A percentile compares a stretch with the other conserved stretches of the same genome.
Conservation (phyloP, 225 moss, liverwort and hornwort genomes). For the Pseudisothecium myosuroides region DNA sequence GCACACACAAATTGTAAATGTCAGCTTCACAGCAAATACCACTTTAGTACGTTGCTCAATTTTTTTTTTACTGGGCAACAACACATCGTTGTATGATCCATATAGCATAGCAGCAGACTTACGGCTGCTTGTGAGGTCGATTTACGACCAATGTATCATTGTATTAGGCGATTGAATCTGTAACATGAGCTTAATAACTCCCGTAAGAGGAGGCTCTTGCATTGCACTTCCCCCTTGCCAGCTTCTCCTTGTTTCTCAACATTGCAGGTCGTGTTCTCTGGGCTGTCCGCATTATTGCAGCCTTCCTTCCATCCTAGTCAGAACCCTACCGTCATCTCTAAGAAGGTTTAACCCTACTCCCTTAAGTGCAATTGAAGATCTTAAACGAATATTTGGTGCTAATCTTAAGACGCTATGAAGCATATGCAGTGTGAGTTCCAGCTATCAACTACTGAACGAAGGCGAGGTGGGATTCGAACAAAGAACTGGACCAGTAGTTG, state of each 20-base stretch:
- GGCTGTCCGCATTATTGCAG: not conserved
- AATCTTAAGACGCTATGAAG: not conserved
- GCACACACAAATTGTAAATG: not conserved
- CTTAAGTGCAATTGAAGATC: not conserved
- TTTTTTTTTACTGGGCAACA: not conserved
- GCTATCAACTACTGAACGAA: not conserved
- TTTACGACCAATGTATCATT: slow-evolving; percentile 1
- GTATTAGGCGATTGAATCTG: not conserved
- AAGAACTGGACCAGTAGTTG: not conserved
- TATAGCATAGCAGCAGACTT: not conserved
- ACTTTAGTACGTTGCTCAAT: not conserved
- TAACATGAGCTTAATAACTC: not conserved
- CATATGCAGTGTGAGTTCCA: not conserved
- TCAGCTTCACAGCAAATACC: not conserved
- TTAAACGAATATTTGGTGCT: not conserved
- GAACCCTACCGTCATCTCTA: not conserved
- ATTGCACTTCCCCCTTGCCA: not conserved
- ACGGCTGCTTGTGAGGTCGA: not conserved
- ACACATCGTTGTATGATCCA: not conserved
- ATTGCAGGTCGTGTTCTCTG: not conserved
- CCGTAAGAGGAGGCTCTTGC: not conserved
- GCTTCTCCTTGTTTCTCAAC: not conserved
- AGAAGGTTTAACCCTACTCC: not conserved
- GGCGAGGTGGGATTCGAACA: not conserved
- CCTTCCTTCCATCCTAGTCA: not conserved